Evolutionary conservation across 345 rosid species (phyloP), one percentile per base, ranked within the genome.

Genomic region (Aegle marmelos): DNA sequence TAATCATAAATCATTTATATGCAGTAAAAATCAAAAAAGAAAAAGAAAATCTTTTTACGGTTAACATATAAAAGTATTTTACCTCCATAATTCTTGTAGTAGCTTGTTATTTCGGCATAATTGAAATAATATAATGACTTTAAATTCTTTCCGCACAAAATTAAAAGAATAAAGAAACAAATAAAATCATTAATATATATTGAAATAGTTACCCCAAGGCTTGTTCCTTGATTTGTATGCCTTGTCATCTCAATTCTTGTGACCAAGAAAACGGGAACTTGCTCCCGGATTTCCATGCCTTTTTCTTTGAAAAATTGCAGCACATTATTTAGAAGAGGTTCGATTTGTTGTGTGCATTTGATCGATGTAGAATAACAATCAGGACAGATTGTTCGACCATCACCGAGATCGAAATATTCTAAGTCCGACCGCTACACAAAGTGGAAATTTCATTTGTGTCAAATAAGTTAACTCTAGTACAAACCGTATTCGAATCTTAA

Each of bases 351-450:
- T 48, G 61, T 34, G n/a, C 70, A n/a, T 17, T 50, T 41, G 34
- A 48, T 31, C 3, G 76, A 50, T 30, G 70, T 70, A 2, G 62
- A 31, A 60, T 50, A 70, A 61, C 80, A 70, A 48, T 60, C 70
- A 1, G 21, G 16, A 45, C 75, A 77, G 4, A 77, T 77, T 33
- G 1, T 28, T 70, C 75, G 34, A 30, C 3, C 17, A 3, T 70
- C 75, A 6, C 58, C 31, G 3, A 77, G 41, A 10, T 9, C 21
- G 1, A 39, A 10, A 41, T 70, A 77, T 33, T 37, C 65, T 57
- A 25, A 17, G 5, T 14, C n/a, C 1, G 17, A n/a, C 36, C 13
- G 37, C 22, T 63, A 9, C 62, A 58, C 27, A 45, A 45, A 45
- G 5, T 13, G 13, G 0, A 45, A 5, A 45, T 11, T 2, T 45